Evolutionary conservation across 1,284 basidiomycete species (phyloP), one percentile per base, ranked within the genome.

Genomic region (Violaceomyces palustris): DNA sequence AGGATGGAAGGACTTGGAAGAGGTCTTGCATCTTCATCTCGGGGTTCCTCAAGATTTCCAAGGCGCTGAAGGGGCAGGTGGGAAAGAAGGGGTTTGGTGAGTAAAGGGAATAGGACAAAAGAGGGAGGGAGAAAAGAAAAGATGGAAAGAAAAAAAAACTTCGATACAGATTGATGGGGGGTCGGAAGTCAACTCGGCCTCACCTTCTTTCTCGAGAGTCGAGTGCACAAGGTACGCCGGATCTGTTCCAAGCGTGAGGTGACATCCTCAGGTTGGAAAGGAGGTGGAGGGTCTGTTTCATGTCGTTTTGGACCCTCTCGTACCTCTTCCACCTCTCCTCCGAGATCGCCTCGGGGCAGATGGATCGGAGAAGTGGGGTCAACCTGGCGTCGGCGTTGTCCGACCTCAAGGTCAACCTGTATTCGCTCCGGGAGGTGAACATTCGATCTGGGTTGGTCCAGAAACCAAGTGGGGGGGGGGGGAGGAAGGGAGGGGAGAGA

Each of bases 361-460:
- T 77, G 4, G 80, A 82, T 81, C 51, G 50, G 21, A 55, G 22
- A 1, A 50, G 38, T 28, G 45, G 35, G 0, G 89, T 92, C 42
- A 93, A 75, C 26, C 88, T 79, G 42, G 82, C 42, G 74, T 92
- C 88, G 2, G 89, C 89, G 56, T 93, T 92, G 74, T 93, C 89
- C 39, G 86, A 84, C 34, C 89, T 79, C 32, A 91, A 79, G 0
- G 84, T 84, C 80, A 93, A 83, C 22, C 89, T 81, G 67, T 89
- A 93, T 66, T 93, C 89, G 25, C 86, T 87, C 34, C 89, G 79
- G 17, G 86, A 86, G 0, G 89, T 92, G 72, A 92, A 92, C 88
- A 92, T 91, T 27, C 89, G 84, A 64, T 92, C 87, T 89, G 55
- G 6, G 19, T 22, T 33, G 35, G 21, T 8, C 31, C 11, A 7